Evolutionary conservation across 805 yeast genomes (phyloP), one percentile per base, ranked within the genome.

Genomic region (Teunomyces gatunensis): DNA sequence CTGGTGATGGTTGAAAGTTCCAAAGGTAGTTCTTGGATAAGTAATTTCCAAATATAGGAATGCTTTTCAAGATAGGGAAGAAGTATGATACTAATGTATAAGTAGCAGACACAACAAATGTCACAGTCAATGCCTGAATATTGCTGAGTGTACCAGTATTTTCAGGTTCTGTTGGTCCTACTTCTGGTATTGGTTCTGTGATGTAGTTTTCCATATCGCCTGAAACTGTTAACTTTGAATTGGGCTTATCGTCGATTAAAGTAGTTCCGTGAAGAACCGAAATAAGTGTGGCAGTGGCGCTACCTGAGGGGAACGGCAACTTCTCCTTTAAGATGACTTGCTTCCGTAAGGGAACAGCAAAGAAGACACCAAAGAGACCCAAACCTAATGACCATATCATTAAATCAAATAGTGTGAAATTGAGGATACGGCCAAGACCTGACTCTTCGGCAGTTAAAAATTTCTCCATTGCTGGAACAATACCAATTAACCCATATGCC

Each of bases 1-100:
- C 98, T 0, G 99, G 99, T 0, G 97, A 89, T 0, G 97, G 97
- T 63, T 94, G 96, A 50, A 94, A 79, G 49, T 86, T 84, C 94
- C 97, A 88, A 40, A 87, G 74, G 65, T 88, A 87, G 13, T 74
- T 66, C 17, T 68, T 58, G 0, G 96, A 87, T 15, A 89, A 67
- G 39, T 60, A 58, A 0, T 56, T 33, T 0, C 98, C 98, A 63
- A 92, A 87, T 1, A 92, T 59, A 0, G 97, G 97, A 5, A 94
- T 57, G 35, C 71, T 71, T 45, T 81, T 75, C 10, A 94, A 56
- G 11, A 79, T 65, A 0, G 97, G 97, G 5, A 87, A 47, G 55
- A 89, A 86, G 63, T 84, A 89, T 1, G 96, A 75, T 2, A 77
- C 28, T 0, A 89, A 47, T 0, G 98, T 89, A 61, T 89, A 91